Base-by-base conservation (phyloP, 148 eudicot genomes). In the Vaccinium macrocarpon region DNA sequence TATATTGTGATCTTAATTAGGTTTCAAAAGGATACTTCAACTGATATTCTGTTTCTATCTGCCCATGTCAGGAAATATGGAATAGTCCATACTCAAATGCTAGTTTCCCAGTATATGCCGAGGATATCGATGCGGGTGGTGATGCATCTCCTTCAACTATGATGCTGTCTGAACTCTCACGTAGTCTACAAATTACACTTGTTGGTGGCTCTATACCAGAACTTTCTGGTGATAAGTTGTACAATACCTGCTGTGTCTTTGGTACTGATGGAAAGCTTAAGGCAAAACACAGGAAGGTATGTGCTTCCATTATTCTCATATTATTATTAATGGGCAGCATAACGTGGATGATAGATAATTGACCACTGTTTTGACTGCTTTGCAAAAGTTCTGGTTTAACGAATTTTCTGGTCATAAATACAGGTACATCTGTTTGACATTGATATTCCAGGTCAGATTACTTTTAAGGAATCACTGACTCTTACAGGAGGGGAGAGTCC, bases 181-280 rank as follows among this genome's bases (percentile, higher is more conserved):
- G 89, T n/a, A 79, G 85, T 82, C 89, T 91, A 42, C 87, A 91
- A 81, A 89, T 97, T 88, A 95, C 96, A 27, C 87, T 95, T 76
- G 86, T 97, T 87, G 99, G 99, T 82, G 99, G 99, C 42, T 97
- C 99, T 85, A 94, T 97, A 81, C 99, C 98, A 9, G 99, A 97
- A 88, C 92, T 93, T 42, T 84, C 80, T 87, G 98, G 93, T 55
- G 96, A 92, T 86, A 88, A 73, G 68, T 66, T 97, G 90, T 95
- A 97, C 74, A 97, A 97, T 62, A 90, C 98, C 6, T 97, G 98
- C 27, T 97, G 99, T 83, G 91, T 94, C 78, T 97, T 91, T 85
- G 96, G 87, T 79, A 88, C 91, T 52, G 95, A 94, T 49, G 99
- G 99, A 81, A 88, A 90, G 86, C 88, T 97, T 66, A 88, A 87